Percentiles rank a stretch among this genome's conserved stretches.
Evolutionary conservation across 352 stramenopile genomes (phyloP).

Genomic region (Blastocystis sp.): DNA sequence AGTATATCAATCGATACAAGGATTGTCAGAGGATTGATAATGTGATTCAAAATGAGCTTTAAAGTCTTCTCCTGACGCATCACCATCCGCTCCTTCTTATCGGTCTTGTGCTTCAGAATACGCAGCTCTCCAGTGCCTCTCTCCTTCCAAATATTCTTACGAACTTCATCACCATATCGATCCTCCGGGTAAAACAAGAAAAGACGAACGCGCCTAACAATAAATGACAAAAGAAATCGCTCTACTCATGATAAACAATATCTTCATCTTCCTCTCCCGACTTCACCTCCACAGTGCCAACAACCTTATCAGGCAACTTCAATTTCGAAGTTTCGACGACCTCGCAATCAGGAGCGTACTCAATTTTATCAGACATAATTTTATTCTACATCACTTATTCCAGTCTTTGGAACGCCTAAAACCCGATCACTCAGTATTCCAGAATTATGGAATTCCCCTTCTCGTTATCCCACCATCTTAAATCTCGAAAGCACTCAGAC

Average conservation of each 20-base stretch:
- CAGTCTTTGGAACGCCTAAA: background rate
- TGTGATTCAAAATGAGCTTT: conserved; percentile 83
- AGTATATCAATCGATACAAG: conserved; percentile 65
- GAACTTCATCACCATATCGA: conserved; percentile 77
- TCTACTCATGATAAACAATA: conserved; percentile 42
- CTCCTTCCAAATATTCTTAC: conserved; percentile 83
- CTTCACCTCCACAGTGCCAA: conserved; percentile 33
- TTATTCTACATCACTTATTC: background rate
- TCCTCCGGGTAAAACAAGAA: conserved; percentile 76
- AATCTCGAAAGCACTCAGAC: too few species aligned
- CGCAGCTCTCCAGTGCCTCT: conserved; percentile 79
- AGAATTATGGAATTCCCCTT: background rate
- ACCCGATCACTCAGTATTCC: background rate
- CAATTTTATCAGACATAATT: conserved; percentile 57
- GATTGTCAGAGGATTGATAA: conserved; percentile 67
- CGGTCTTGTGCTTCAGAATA: conserved; percentile 84
- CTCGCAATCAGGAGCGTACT: conserved; percentile 62
- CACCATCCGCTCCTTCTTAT: conserved; percentile 78
- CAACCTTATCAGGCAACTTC: conserved; percentile 52
- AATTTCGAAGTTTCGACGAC: conserved; percentile 46
- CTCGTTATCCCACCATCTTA: too few species aligned
- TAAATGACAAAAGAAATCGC: background rate
- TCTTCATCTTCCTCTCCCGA: conserved; percentile 53
- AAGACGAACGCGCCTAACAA: conserved; percentile 72
- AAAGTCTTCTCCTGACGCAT: conserved; percentile 85